Percentiles rank a stretch among this genome's conserved stretches.
Evolutionary conservation across 2,329 filamentous ascomycete genomes (phyloP).

Genomic region (Penicillium verrucosum): DNA sequence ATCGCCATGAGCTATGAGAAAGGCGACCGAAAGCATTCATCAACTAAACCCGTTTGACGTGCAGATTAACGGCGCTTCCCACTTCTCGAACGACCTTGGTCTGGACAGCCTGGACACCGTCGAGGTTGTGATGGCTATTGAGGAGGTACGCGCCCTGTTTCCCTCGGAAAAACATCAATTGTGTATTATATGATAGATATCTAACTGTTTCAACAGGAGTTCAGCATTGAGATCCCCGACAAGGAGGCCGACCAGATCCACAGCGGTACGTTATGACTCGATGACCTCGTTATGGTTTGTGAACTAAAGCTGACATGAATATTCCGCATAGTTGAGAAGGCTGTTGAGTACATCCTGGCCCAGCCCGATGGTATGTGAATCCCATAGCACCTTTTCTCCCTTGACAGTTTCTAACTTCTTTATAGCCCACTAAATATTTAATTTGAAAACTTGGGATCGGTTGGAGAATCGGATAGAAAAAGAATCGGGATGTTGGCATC

Average conservation of each 20-base stretch:
- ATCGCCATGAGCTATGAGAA: not conserved
- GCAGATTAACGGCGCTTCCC: conserved; percentile 76
- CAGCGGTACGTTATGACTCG: conserved; percentile 65
- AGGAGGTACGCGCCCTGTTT: conserved; percentile 65
- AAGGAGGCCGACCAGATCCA: conserved; percentile 94
- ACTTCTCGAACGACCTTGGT: conserved; percentile 97
- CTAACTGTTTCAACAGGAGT: conserved; percentile 52
- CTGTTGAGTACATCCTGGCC: conserved; percentile 87
- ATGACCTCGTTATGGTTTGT: not conserved
- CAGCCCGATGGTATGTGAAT: conserved; percentile 81
- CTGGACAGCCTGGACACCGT: conserved; percentile 97
- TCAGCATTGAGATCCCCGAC: conserved; percentile 96
- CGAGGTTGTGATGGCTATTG: conserved; percentile 99
- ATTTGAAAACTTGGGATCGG: conserved; percentile 24
- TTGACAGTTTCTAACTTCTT: conserved; percentile 16
- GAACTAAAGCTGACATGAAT: conserved; percentile 12
- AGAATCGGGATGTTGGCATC: conserved; percentile 31
- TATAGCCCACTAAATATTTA: conserved; percentile 38
- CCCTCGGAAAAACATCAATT: conserved; percentile 9
- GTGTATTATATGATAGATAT: conserved; percentile 9
- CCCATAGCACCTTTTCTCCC: not conserved
- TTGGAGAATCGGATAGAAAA: conserved; percentile 35
- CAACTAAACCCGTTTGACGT: conserved; percentile 23
- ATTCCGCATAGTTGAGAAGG: conserved; percentile 71
- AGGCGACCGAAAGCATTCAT: conserved; percentile 9